Evolutionary conservation across 2,329 filamentous ascomycete genomes (phyloP).

Genomic region (Penicillium sp.): DNA sequence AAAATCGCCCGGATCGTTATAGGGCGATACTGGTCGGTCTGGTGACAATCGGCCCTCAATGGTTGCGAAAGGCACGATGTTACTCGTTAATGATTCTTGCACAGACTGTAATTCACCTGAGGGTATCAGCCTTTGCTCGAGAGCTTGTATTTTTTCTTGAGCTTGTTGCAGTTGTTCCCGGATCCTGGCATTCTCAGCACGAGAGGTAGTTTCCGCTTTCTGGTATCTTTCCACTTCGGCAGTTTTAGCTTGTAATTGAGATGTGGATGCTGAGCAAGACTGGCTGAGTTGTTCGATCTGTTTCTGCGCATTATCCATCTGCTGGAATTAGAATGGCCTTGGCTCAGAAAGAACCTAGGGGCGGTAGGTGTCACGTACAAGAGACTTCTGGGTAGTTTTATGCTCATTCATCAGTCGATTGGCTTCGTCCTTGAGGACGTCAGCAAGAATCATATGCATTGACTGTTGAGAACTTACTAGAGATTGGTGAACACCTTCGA

Average conservation of each 20-base stretch:
- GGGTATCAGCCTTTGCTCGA: constrained; percentile 19
- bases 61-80: constrained; percentile 36
- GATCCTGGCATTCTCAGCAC: constrained; percentile 18
- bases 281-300: constrained; percentile 20
- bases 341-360: no score
- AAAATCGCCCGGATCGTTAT: constrained; percentile 28
- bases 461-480: constrained; percentile 23
- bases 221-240: constrained; percentile 23
- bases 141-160: constrained; percentile 17
- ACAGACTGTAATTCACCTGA: not conserved
- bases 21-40: constrained; percentile 12
- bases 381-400: constrained; percentile 10
- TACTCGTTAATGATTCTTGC: not conserved
- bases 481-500: constrained; percentile 19
- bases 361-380: no score
- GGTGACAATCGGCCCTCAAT: constrained; percentile 25
- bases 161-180: constrained; percentile 21
- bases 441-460: constrained; percentile 4
- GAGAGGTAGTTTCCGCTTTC: constrained; percentile 17
- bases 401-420: constrained; percentile 14
- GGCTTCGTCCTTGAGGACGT: constrained; percentile 21
- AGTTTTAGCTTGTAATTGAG: constrained; percentile 15
- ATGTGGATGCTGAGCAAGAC: constrained; percentile 11
- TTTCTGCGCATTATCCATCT: constrained; percentile 23
- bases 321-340: constrained; percentile 13